Conservation (phyloP, 495 filamentous ascomycete genomes). For the Evernia prunastri region DNA sequence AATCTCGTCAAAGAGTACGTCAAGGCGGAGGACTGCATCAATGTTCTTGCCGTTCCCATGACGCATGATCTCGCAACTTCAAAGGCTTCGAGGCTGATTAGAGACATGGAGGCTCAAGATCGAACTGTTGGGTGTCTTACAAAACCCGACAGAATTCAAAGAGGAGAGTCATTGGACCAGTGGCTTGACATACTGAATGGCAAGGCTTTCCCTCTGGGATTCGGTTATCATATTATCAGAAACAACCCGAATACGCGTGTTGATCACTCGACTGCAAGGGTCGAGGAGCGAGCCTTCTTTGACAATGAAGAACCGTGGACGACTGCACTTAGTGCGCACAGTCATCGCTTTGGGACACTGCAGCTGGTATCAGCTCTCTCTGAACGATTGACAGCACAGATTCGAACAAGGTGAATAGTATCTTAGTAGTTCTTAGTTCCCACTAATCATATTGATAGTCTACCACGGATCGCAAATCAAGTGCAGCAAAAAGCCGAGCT, state of each 20-base stretch:
- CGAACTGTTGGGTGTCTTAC: too few species aligned
- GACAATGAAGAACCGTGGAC: constrained; percentile 41
- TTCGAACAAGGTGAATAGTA: constrained; percentile 51
- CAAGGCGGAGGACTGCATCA: constrained; percentile 54
- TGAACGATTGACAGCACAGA: constrained; percentile 46
- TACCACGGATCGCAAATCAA: constrained; percentile 54
- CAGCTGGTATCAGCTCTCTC: constrained; percentile 51
- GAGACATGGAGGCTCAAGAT: too few species aligned
- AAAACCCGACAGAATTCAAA: constrained; percentile 64
- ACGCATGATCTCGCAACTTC: constrained; percentile 66
- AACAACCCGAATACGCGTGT: constrained; percentile 47
- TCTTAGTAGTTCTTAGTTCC: too few species aligned
- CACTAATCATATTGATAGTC: too few species aligned
- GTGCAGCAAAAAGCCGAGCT: constrained; percentile 44
- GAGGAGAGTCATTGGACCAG: constrained; percentile 39
- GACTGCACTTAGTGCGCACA: constrained; percentile 38
- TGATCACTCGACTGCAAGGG: constrained; percentile 46
- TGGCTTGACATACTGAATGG: constrained; percentile 57
- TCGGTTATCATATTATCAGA: constrained; percentile 61
- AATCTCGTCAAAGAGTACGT: constrained; percentile 66
- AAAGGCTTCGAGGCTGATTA: constrained; percentile 57
- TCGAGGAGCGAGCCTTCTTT: constrained; percentile 58
- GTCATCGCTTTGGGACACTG: constrained; percentile 51
- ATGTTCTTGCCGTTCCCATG: constrained; percentile 70
- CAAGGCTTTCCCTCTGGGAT: constrained; percentile 46